Conservation (phyloP, 306 rosid species). For the Glycyrrhiza uralensis region DNA sequence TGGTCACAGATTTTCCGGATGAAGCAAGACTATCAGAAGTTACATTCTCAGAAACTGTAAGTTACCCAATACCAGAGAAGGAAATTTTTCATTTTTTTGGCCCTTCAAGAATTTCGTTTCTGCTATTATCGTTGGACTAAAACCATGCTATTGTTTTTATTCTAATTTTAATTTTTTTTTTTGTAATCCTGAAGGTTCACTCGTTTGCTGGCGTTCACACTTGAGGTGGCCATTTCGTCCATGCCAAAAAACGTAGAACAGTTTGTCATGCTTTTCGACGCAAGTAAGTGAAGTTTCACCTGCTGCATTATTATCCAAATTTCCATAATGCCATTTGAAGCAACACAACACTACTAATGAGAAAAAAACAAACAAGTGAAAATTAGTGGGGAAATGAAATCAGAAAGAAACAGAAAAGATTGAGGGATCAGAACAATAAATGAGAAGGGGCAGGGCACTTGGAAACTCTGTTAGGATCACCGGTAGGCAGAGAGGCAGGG, state of each 20-base stretch:
- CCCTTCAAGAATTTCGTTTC: neutral
- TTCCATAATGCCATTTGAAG: slow-evolving; percentile 5
- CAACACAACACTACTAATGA: neutral
- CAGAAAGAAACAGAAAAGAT: slow-evolving; percentile 24
- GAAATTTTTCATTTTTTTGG: neutral
- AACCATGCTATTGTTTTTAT: neutral
- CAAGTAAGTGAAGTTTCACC: slow-evolving; percentile 61
- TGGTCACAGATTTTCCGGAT: slow-evolving; percentile 71
- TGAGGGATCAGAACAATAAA: slow-evolving; percentile 17
- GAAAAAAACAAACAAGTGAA: neutral
- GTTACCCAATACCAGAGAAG: slow-evolving; percentile 30
- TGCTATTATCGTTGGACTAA: neutral
- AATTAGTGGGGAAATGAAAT: neutral
- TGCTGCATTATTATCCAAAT: neutral
- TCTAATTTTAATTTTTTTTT: no score
- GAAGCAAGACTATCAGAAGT: slow-evolving; percentile 88
- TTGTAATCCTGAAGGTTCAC: slow-evolving; percentile 51
- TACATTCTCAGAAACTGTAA: slow-evolving; percentile 92
- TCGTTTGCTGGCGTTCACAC: slow-evolving; percentile 82
- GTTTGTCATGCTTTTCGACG: slow-evolving; percentile 82
- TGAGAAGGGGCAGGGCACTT: slow-evolving; percentile 19
- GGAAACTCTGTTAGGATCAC: slow-evolving; percentile 37
- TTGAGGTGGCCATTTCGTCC: slow-evolving; percentile 85
- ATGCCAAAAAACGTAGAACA: slow-evolving; percentile 87
- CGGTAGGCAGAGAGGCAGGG: slow-evolving; percentile 30